Base-by-base conservation (phyloP, 768 basidiomycete genomes). In the Mycena pura region DNA sequence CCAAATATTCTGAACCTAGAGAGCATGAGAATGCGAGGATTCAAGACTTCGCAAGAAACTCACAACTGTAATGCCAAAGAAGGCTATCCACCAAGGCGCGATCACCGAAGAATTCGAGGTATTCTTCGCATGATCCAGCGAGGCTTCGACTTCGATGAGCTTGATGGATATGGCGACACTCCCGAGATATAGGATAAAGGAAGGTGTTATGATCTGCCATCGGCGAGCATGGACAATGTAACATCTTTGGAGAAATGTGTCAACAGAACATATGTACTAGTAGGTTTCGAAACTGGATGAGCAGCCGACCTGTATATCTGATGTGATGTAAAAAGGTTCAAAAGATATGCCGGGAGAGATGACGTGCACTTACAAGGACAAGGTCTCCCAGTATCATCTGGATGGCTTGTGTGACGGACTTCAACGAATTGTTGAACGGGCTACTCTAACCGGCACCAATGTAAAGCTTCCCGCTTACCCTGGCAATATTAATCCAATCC, bases 351-450 rank as follows among this genome's bases (percentile, higher is more conserved):
- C n/a, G n/a, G n/a, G 24, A 24, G 34, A 50, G 34, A 14, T 15
- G 49, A 36, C 28, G n/a, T 50, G 49, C 49, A 40, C 38, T 39
- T 54, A 28, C 31, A 21, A 54, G 52, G n/a, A 54, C 52, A 44
- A 44, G 44, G 29, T 54, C 52, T 6, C 52, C 52, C 52, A 54
- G 22, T 6, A 43, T 31, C 28, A 44, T 44, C 28, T 44, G 27
- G 13, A n/a, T 25, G 21, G 10, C 22, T 21, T 44, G 40, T 4
- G 53, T n/a, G 27, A 27, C 19, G n/a, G 22, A 39, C 53, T 55
- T n/a, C n/a, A 45, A 22, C 24, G 31, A 19, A 53, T 24, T 19
- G 2, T 9, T 6, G 31, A 21, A 45, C 22, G 13, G 53, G 45
- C 28, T 22, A 24, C 19, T 24, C 8, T 19, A 6, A 22, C 44